Percentiles rank a stretch among this genome's conserved stretches.
phyloP scores from a whole-genome alignment of 2,329 filamentous ascomycete genomes.

The Xylariaceae sp. region DNA sequence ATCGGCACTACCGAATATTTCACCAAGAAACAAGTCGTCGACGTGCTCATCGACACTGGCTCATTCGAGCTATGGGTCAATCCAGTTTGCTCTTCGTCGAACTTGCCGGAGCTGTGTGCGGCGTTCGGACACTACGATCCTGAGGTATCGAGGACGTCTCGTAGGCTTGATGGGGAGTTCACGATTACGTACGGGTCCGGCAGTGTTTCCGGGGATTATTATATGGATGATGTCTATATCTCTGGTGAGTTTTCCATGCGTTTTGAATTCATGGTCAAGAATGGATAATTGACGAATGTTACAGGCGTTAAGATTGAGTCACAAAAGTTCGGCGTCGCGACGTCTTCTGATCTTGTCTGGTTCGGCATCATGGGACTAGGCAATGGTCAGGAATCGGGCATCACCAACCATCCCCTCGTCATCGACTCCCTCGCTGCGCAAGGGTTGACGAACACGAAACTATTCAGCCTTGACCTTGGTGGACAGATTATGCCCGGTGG shows the following conservation, averaged over 20 bases:
- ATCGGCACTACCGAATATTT: constrained; percentile 38
- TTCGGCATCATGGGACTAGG: constrained; percentile 50
- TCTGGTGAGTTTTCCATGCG: constrained; percentile 32
- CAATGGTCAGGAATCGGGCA: constrained; percentile 38
- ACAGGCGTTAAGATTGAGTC: constrained; percentile 30
- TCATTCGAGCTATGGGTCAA: constrained; percentile 54
- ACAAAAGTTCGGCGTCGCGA: constrained; percentile 48
- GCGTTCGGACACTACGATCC: constrained; percentile 43
- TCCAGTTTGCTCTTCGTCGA: constrained; percentile 39
- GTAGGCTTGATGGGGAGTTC: constrained; percentile 34
- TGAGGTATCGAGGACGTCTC: constrained; percentile 36
- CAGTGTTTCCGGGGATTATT: constrained; percentile 41
- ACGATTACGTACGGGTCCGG: constrained; percentile 37
- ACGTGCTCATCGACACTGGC: constrained; percentile 47
- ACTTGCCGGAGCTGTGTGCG: constrained; percentile 36
- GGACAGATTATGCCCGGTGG: constrained; percentile 26
- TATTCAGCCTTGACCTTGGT: constrained; percentile 48
- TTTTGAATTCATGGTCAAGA: no score
- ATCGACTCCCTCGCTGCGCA: constrained; percentile 45
- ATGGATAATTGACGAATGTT: no score
- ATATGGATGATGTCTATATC: constrained; percentile 42
- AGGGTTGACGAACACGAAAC: constrained; percentile 44
- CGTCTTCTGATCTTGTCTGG: constrained; percentile 41
- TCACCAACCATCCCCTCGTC: constrained; percentile 48
- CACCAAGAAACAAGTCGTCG: constrained; percentile 35